phyloP scores from a whole-genome alignment of 202 grass and related monocot genomes.

The Sporobolus alterniflorus region DNA sequence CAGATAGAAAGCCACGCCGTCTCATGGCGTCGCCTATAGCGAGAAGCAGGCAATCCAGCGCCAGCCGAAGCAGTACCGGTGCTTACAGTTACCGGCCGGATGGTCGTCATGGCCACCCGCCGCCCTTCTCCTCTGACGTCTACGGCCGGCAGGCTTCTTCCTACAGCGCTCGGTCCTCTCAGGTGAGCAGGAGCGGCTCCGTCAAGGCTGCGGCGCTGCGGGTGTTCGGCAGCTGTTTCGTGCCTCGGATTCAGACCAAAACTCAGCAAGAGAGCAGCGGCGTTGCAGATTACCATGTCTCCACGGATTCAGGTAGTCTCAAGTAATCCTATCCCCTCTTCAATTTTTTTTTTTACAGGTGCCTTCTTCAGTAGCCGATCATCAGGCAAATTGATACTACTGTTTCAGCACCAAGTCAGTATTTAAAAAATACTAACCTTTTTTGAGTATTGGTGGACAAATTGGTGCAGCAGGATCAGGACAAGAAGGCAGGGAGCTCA shows the following conservation, averaged over 20 bases:
- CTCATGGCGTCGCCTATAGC: constrained; percentile 17
- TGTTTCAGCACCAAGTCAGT: background rate
- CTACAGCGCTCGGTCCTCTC: constrained; percentile 32
- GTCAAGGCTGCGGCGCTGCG: constrained; percentile 48
- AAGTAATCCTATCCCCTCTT: background rate
- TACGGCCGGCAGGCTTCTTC: constrained; percentile 40
- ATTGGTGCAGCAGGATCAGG: constrained; percentile 32
- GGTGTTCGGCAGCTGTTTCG: constrained; percentile 53
- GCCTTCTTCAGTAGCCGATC: background rate
- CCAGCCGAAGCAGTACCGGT: background rate
- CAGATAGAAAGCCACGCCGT: background rate
- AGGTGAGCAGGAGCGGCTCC: constrained; percentile 32
- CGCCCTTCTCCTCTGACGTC: background rate
- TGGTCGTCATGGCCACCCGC: background rate
- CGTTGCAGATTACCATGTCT: constrained; percentile 12
- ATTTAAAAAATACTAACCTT: background rate
- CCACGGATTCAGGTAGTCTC: constrained; percentile 36
- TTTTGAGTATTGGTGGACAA: background rate
- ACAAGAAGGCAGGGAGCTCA: constrained; percentile 36
- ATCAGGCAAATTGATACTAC: background rate
- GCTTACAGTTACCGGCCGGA: background rate
- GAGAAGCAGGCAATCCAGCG: constrained; percentile 40
- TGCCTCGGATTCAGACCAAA: constrained; percentile 28
- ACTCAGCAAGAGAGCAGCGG: constrained; percentile 26
- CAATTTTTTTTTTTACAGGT: background rate